Base-by-base conservation (phyloP, 78 protist genomes). In the Isochrysis galbana region DNA sequence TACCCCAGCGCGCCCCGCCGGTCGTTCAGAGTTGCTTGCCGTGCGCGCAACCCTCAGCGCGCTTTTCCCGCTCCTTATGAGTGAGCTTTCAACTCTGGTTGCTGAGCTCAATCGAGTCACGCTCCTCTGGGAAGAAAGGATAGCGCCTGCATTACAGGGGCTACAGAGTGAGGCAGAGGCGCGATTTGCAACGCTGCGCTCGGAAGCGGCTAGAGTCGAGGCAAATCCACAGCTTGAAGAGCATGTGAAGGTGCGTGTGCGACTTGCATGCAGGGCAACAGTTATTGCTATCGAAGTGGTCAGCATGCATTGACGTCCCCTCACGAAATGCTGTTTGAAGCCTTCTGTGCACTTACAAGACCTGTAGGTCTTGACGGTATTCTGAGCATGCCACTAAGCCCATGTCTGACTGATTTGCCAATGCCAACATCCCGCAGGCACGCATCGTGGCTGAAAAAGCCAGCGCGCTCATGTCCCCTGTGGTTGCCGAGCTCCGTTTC, bases 201-300 rank as follows among this genome's bases (percentile, higher is more conserved):
- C 34, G 34, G 84, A 77, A 14, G 46, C 23, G n/a, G 32, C 22
- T 4, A 42, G 84, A 23, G 84, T 77, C 29, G 23, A 23, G 32
- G 92, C 77, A 32, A 90, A 90, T 87, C 26, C 74, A 29, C 11
- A 38, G 46, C 88, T 90, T n/a, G n/a, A n/a, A n/a, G n/a, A n/a
- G n/a, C n/a, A n/a, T n/a, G n/a, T n/a, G n/a, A n/a, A n/a, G n/a
- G n/a, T n/a, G n/a, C n/a, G n/a, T n/a, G n/a, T n/a, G n/a, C n/a
- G n/a, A n/a, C n/a, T n/a, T n/a, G n/a, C n/a, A n/a, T n/a, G n/a
- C n/a, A n/a, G n/a, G n/a, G n/a, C n/a, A n/a, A n/a, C n/a, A n/a
- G n/a, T n/a, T n/a, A n/a, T n/a, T n/a, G n/a, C n/a, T n/a, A n/a
- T n/a, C n/a, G n/a, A n/a, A n/a, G n/a, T n/a, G n/a, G n/a, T n/a